A percentile compares a stretch with the other conserved stretches of the same genome.
These are phyloP conservation scores for Fonsecaea pugnacius DNA, from an alignment of 2,329 filamentous ascomycete genomes.

Conservation along the genomic window DNA sequence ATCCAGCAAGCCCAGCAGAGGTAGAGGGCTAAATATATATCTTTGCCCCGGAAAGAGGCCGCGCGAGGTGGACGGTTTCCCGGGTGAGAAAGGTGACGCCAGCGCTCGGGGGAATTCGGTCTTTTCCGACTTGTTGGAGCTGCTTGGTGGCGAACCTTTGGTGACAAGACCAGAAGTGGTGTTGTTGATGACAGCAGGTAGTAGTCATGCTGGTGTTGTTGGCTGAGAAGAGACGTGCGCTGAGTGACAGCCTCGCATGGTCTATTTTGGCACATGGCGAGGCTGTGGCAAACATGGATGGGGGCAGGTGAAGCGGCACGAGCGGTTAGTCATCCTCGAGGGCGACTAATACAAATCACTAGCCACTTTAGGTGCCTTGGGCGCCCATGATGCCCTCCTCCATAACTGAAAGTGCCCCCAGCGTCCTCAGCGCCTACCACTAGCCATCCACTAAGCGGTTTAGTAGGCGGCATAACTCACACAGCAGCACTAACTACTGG, in stretches of 20 bases:
- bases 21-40: slow-evolving; percentile 17
- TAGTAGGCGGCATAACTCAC: not conserved
- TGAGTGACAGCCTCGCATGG: not conserved
- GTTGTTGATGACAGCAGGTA: not conserved
- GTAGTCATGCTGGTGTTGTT: not conserved
- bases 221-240: not conserved
- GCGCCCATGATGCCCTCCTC: no score
- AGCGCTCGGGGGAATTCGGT: not conserved
- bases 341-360: not conserved
- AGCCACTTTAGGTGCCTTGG: not conserved
- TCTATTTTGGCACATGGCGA: not conserved
- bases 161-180: not conserved
- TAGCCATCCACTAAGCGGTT: not conserved
- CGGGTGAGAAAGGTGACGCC: not conserved
- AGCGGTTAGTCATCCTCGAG: not conserved
- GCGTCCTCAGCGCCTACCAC: not conserved
- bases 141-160: not conserved
- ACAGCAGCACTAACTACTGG: not conserved
- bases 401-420: no score
- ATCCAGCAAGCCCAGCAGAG: not conserved
- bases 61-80: not conserved
- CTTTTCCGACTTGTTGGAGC: not conserved
- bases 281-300: not conserved
- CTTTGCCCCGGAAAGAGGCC: slow-evolving; percentile 15
- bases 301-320: not conserved